Conservation (phyloP, 345 rosid genomes). For the Populus nigra region DNA sequence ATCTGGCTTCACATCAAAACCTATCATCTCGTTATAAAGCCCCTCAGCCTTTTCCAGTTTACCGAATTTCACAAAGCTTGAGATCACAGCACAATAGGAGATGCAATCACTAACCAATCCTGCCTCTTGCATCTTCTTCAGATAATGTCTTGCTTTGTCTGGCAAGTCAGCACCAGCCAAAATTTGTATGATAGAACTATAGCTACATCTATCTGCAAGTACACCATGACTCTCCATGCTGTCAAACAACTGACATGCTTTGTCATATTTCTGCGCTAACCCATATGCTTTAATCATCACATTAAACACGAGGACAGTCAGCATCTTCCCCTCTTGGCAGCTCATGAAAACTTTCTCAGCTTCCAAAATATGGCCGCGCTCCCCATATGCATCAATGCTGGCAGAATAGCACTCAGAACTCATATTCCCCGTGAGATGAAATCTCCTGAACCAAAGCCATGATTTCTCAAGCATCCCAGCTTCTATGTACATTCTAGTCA, state of each 20-base stretch:
- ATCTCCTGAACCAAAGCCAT: conserved; percentile 79
- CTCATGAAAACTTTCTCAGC: conserved; percentile 63
- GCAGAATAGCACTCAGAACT: conserved; percentile 81
- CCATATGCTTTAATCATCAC: conserved; percentile 94
- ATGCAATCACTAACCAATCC: conserved; percentile 68
- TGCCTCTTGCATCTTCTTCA: conserved; percentile 65
- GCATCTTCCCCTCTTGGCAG: conserved; percentile 52
- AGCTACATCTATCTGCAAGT: conserved; percentile 68
- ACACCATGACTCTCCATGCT: conserved; percentile 64
- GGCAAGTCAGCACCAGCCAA: conserved; percentile 63
- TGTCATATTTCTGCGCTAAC: conserved; percentile 46
- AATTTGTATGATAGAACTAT: conserved; percentile 63
- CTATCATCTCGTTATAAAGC: conserved; percentile 64
- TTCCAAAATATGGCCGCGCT: conserved; percentile 55
- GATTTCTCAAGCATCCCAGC: conserved; percentile 73
- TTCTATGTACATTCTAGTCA: conserved; percentile 80
- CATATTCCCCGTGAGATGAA: conserved; percentile 61
- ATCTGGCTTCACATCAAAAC: conserved; percentile 53
- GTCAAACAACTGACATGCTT: conserved; percentile 70
- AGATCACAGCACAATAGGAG: conserved; percentile 70
- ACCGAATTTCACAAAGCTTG: conserved; percentile 71
- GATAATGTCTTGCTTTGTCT: conserved; percentile 47
- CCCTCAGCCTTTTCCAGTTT: conserved; percentile 62
- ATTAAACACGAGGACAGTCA: conserved; percentile 65
- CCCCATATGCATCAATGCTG: conserved; percentile 77